phyloP scores from a whole-genome alignment of 345 rosid species.

The Litchi chinensis region DNA sequence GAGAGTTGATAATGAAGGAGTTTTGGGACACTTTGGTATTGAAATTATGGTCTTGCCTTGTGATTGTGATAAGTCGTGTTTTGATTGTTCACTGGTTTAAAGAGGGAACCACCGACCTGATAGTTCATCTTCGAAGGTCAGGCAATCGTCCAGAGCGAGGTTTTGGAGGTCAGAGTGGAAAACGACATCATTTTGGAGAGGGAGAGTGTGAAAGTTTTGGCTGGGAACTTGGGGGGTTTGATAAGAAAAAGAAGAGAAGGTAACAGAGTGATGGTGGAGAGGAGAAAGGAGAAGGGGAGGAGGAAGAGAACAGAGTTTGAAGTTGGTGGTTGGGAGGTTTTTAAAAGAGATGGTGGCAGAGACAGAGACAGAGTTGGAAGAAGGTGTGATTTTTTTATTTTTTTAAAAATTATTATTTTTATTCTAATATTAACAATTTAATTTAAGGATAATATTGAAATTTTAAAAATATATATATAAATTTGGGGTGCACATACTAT shows the following conservation, averaged over 20 bases:
- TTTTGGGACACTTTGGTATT: background rate
- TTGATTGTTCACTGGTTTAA: background rate
- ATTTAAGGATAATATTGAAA: no score
- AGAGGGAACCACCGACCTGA: background rate
- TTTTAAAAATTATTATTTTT: no score
- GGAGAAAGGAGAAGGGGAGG: conserved; percentile 1
- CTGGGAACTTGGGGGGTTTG: conserved; percentile 27
- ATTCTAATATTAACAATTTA: no score
- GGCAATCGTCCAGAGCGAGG: no score
- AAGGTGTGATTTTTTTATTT: no score
- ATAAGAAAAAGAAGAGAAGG: background rate
- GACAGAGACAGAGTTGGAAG: no score
- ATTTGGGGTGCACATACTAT: no score
- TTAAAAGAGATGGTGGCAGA: no score
- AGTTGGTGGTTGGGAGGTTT: background rate
- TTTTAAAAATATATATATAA: no score
- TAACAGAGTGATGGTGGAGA: conserved; percentile 3
- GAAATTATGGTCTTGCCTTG: background rate
- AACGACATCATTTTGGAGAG: conserved; percentile 24
- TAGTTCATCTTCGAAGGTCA: background rate
- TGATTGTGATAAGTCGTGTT: background rate
- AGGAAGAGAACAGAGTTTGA: conserved; percentile 15
- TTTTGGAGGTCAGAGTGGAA: no score
- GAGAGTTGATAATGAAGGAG: background rate
- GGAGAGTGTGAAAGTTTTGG: conserved; percentile 34